Base-by-base conservation (phyloP, 2,329 filamentous ascomycete species). In the Domatiomyces catenatus region DNA sequence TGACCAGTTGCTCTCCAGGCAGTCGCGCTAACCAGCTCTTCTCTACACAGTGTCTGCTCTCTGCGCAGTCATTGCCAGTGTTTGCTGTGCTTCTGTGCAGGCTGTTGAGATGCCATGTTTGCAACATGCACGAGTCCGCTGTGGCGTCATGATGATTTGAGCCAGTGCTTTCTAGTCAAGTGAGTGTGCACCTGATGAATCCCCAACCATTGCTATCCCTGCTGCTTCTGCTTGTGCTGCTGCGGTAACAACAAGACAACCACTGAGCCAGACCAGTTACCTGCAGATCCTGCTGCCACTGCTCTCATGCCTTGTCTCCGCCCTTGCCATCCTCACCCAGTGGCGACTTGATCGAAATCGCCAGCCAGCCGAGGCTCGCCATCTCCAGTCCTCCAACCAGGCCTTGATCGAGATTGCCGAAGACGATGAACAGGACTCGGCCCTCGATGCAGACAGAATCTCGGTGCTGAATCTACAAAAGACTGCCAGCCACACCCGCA, bases 231-330 rank as follows among this genome's bases (percentile, higher is more conserved):
- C 28, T 36, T 4, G 4, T 8, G 28, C 28, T 36, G 32, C 32
- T 39, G 32, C 32, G 2, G 32, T 12, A 39, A 39, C 10, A 12
- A 39, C n/a, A n/a, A n/a, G n/a, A 39, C 42, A 48, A 52, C 52
- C 15, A 56, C 42, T 17, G 28, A 24, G 26, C 28, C 18, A 36
- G 46, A 50, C 53, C 64, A 90, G 86, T 66, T 89, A 85, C 66
- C 76, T 94, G 49, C 82, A 86, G 67, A 79, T 86, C 54, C 72
- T 94, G 46, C 74, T 96, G 50, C 92, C 92, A 50, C 71, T 92
- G 54, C 69, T 81, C 54, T 73, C 83, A 52, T 78, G 88, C 66
- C 75, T 69, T 55, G 59, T 84, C 22, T 96, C 92, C 5, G 65
- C 89, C 57, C 64, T 84, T 48, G 73, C 80, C 58, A 75, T 94